Evolutionary conservation across 2,329 filamentous ascomycete species (phyloP), one percentile per base, ranked within the genome.

Genomic region (Paecilomyces sp.): DNA sequence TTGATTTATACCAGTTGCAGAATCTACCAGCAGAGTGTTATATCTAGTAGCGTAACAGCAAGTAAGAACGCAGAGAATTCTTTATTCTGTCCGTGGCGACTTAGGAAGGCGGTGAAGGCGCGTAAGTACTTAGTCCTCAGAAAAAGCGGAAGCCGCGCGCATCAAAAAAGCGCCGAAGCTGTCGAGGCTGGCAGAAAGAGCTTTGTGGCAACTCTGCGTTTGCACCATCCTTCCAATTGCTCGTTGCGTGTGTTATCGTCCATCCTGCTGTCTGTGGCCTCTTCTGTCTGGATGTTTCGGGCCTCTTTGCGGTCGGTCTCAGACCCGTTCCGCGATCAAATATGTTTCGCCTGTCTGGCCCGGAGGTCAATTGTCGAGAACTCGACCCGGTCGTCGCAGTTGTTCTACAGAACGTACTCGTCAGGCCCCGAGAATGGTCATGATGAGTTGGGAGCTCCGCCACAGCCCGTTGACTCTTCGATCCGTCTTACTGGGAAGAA

Each of bases 331-430:
- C 67, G 70, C 63, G 64, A 66, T 53, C 68, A 76, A 72, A 67
- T 74, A 61, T 76, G 72, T 63, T 60, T 69, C 41, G 71, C 70
- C 57, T 76, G 73, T 64, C 58, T 72, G 63, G 63, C 66, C n/a
- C 65, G 61, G 59, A 62, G 66, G 58, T 25, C 51, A 13, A 53
- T 25, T 11, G 60, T 65, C 58, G 62, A 60, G 60, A 64, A 64
- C 63, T 67, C 63, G 54, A 55, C 59, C 58, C 66, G 62, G 52
- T 55, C 63, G 55, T 68, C 68, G 58, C 66, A 65, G 61, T 70
- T 71, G 61, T 70, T 71, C 41, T 68, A 70, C 58, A 64, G 57
- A 55, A 64, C 67, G 25, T 53, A 66, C 58, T 52, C 59, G 50
- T 53, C 62, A 22, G 51, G 41, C 9, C 58, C 58, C 34, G 57